Evolutionary conservation across 768 basidiomycete genomes (phyloP).

Genomic region (Favolaschia claudopus): DNA sequence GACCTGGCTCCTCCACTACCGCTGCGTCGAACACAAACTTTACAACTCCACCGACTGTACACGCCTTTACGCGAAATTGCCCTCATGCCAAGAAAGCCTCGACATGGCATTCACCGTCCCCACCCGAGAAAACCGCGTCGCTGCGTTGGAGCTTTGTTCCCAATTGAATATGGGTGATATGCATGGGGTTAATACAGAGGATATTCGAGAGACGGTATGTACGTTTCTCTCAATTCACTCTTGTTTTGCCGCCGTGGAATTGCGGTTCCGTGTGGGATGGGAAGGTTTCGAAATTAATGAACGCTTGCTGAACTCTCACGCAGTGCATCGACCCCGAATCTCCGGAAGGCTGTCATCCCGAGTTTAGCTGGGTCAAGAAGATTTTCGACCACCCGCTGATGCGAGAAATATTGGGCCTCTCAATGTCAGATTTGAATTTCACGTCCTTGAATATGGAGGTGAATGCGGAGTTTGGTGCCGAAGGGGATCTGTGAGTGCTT

Average conservation of each 20-base stretch:
- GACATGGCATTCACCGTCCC: conserved; percentile 12
- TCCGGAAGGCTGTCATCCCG: conserved; percentile 4
- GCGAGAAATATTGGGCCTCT: conserved; percentile 20
- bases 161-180: background rate
- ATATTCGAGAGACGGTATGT: background rate
- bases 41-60: conserved; percentile 34
- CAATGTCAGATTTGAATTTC: conserved; percentile 24
- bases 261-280: too few species aligned
- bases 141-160: background rate
- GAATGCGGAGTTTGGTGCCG: conserved; percentile 15
- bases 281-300: too few species aligned
- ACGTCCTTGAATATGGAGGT: conserved; percentile 23
- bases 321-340: background rate
- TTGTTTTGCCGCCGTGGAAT: background rate
- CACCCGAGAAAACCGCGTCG: background rate
- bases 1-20: conserved; percentile 33
- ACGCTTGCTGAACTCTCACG: too few species aligned
- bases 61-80: conserved; percentile 21
- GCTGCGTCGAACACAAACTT: conserved; percentile 31
- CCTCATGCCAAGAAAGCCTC: conserved; percentile 28
- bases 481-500: conserved; percentile 29
- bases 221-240: background rate
- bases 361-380: conserved; percentile 30
- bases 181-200: background rate
- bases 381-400: conserved; percentile 22